phyloP scores from a whole-genome alignment of 208 protist genomes.

The Crithidia bombi region DNA sequence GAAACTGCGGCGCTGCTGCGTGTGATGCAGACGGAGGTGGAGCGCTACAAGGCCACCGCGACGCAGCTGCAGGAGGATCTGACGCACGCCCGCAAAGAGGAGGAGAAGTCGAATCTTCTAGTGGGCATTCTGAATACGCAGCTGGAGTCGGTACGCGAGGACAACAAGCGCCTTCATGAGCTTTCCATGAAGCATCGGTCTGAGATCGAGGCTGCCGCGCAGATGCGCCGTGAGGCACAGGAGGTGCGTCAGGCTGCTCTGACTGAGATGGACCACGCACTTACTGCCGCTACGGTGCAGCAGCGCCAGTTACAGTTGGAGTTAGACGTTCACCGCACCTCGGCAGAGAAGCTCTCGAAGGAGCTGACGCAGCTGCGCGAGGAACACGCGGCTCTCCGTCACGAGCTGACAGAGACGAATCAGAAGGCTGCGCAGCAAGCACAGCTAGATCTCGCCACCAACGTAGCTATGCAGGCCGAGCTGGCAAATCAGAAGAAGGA shows the following conservation, averaged over 20 bases:
- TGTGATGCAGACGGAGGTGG: constrained; percentile 77
- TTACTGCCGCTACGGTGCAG: constrained; percentile 61
- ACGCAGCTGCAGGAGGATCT: constrained; percentile 64
- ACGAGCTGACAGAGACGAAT: constrained; percentile 44
- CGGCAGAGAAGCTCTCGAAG: constrained; percentile 69
- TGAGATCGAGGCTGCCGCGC: constrained; percentile 55
- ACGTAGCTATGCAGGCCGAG: constrained; percentile 70
- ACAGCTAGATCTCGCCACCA: constrained; percentile 80
- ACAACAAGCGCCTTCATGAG: constrained; percentile 75
- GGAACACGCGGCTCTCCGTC: constrained; percentile 37
- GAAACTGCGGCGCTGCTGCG: constrained; percentile 81
- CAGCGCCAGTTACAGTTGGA: constrained; percentile 78
- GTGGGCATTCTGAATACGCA: constrained; percentile 87
- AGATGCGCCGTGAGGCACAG: constrained; percentile 56
- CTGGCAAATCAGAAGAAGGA: constrained; percentile 77
- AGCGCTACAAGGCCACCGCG: constrained; percentile 73
- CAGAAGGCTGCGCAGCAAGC: constrained; percentile 60
- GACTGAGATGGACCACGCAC: constrained; percentile 49
- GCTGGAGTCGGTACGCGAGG: constrained; percentile 78
- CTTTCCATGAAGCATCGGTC: constrained; percentile 41
- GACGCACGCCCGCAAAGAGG: constrained; percentile 68
- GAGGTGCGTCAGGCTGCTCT: constrained; percentile 38
- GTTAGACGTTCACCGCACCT: constrained; percentile 69
- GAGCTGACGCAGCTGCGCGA: constrained; percentile 34
- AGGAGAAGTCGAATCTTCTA: constrained; percentile 86